phyloP scores from a whole-genome alignment of 495 filamentous ascomycete genomes.

The Penicillium goetzii region DNA sequence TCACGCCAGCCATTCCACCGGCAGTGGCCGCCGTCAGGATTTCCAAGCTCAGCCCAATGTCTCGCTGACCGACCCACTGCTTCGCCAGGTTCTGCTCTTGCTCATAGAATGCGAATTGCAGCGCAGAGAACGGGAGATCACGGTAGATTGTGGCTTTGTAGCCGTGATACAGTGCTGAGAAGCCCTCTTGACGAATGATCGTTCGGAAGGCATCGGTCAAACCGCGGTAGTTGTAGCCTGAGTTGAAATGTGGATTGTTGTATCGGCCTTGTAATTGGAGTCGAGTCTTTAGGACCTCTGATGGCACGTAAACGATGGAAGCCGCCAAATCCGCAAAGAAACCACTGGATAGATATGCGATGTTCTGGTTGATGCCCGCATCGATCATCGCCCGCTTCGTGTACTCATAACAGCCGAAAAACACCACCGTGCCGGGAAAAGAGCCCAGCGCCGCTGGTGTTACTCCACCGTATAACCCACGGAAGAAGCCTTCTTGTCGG shows the following conservation, averaged over 20 bases:
- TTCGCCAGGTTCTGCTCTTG: slow-evolving; percentile 83
- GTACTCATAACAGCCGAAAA: slow-evolving; percentile 96
- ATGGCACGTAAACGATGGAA: slow-evolving; percentile 90
- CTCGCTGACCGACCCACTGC: slow-evolving; percentile 67
- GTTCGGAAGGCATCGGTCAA: slow-evolving; percentile 79
- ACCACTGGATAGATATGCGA: slow-evolving; percentile 85
- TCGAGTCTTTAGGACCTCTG: slow-evolving; percentile 94
- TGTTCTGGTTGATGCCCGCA: slow-evolving; percentile 69
- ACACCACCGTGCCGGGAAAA: slow-evolving; percentile 90
- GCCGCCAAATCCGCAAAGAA: slow-evolving; percentile 92
- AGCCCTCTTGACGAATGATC: slow-evolving; percentile 80
- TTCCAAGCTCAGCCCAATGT: slow-evolving; percentile 85
- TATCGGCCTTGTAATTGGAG: slow-evolving; percentile 91
- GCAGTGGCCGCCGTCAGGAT: slow-evolving; percentile 89
- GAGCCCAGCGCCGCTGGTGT: slow-evolving; percentile 87
- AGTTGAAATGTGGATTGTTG: slow-evolving; percentile 91
- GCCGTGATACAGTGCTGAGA: slow-evolving; percentile 86
- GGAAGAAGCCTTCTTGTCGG: slow-evolving; percentile 83
- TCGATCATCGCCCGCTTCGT: slow-evolving; percentile 91
- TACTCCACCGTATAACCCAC: slow-evolving; percentile 93
- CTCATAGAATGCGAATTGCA: slow-evolving; percentile 98
- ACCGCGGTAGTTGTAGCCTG: slow-evolving; percentile 90
- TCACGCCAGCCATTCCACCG: slow-evolving; percentile 89
- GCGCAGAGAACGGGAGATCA: slow-evolving; percentile 90
- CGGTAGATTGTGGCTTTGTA: slow-evolving; percentile 93